Evolutionary conservation across 805 yeast species (phyloP).

Genomic region (Tetrapisispora nanseiensis): DNA sequence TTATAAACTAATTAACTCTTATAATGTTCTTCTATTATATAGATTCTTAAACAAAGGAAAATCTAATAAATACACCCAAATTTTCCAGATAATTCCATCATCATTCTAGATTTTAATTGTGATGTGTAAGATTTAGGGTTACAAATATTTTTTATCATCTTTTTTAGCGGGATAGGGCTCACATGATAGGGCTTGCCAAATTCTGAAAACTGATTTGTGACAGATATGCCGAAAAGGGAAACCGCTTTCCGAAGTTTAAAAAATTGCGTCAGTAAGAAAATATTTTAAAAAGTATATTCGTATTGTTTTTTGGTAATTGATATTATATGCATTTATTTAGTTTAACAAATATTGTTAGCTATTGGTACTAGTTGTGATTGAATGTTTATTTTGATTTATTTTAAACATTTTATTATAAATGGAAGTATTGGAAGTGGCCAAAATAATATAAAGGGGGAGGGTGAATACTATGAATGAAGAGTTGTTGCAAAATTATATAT

Average conservation of each 20-base stretch:
- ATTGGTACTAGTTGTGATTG: no score
- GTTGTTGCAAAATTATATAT: background rate
- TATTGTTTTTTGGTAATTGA: no score
- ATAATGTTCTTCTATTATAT: no score
- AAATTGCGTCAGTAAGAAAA: background rate
- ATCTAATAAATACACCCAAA: background rate
- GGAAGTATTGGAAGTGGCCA: no score
- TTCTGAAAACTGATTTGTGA: background rate
- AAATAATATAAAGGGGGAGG: no score
- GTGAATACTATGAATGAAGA: background rate
- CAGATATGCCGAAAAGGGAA: conserved; percentile 1
- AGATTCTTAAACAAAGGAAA: background rate
- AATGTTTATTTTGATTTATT: no score
- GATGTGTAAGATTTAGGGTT: background rate
- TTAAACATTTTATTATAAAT: no score
- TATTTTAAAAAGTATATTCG: background rate
- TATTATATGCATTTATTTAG: background rate
- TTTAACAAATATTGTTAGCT: background rate
- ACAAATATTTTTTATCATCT: no score
- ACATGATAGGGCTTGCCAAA: background rate
- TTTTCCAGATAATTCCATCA: background rate
- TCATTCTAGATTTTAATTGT: background rate
- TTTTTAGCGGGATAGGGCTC: background rate
- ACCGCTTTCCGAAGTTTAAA: background rate
- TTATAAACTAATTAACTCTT: no score